These are phyloP conservation scores for Extremus antarcticus DNA, from an alignment of 495 filamentous ascomycete genomes.

Conservation along the genomic window DNA sequence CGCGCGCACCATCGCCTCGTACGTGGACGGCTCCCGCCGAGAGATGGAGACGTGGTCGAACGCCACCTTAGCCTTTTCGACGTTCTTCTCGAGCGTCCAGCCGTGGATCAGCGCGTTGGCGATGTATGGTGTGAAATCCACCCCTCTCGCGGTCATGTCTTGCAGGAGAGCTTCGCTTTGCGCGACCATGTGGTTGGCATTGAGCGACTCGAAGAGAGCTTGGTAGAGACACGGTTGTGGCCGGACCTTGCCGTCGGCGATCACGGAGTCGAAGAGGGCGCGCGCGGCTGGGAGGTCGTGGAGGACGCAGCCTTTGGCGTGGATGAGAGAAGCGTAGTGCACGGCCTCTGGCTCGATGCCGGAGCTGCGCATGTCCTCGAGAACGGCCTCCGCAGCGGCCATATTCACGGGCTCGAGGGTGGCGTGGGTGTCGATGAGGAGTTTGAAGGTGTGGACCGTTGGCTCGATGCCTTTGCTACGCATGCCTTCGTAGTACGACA, in stretches of 20 bases:
- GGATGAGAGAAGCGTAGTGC: constrained; percentile 89
- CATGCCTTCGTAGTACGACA: constrained; percentile 96
- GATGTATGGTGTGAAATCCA: constrained; percentile 93
- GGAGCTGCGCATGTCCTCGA: constrained; percentile 63
- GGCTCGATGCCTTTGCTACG: constrained; percentile 73
- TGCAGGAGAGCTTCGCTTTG: constrained; percentile 55
- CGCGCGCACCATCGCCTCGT: constrained; percentile 95
- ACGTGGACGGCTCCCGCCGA: constrained; percentile 93
- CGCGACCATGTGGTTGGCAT: constrained; percentile 76
- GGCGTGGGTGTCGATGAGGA: constrained; percentile 90
- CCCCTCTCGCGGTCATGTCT: constrained; percentile 57
- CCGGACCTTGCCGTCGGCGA: constrained; percentile 51
- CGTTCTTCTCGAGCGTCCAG: constrained; percentile 78
- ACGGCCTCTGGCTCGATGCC: constrained; percentile 77
- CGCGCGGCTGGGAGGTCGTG: constrained; percentile 82
- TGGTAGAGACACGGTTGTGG: constrained; percentile 85
- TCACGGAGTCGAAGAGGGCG: constrained; percentile 66
- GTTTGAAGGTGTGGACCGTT: constrained; percentile 93
- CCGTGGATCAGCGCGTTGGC: constrained; percentile 98
- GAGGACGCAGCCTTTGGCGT: constrained; percentile 88
- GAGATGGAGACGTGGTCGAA: constrained; percentile 62
- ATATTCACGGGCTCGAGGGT: constrained; percentile 90
- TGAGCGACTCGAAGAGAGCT: constrained; percentile 89
- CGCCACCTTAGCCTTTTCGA: constrained; percentile 64
- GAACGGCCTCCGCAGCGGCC: constrained; percentile 72